Percentiles rank a stretch among this genome's conserved stretches.
Conservation (phyloP, 2,329 filamentous ascomycete species). For the Phaeomoniella chlamydospora region DNA sequence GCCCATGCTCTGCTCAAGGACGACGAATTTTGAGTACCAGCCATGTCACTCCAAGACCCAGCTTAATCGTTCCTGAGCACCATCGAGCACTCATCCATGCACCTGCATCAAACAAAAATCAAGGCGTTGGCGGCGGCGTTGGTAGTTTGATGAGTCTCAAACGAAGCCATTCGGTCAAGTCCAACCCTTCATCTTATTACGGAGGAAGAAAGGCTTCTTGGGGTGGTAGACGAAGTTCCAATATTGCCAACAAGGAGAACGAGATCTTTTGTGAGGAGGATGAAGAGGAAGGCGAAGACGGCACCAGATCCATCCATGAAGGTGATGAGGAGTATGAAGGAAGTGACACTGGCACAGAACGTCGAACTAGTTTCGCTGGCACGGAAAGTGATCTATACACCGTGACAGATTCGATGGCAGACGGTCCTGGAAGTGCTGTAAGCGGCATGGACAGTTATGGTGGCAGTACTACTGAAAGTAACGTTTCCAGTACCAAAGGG, state of each 20-base stretch:
- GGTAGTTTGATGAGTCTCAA: conserved; percentile 45
- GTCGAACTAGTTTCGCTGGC: conserved; percentile 26
- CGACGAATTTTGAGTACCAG: conserved; percentile 81
- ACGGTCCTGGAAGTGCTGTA: conserved; percentile 22
- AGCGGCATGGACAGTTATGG: conserved; percentile 19
- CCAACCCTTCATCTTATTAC: conserved; percentile 31
- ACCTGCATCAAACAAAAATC: conserved; percentile 13
- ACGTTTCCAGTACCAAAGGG: conserved; percentile 15
- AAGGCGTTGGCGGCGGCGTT: conserved; percentile 13
- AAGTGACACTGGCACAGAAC: conserved; percentile 36
- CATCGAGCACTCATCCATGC: conserved; percentile 16
- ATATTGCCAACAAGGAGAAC: conserved; percentile 44
- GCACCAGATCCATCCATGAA: no score
- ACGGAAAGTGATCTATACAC: conserved; percentile 12
- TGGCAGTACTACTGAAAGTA: conserved; percentile 23
- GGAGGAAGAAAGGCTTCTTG: conserved; percentile 55
- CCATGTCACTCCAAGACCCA: conserved; percentile 55
- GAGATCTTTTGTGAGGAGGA: conserved; percentile 45
- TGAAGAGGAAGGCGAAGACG: no score
- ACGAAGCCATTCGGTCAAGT: conserved; percentile 65
- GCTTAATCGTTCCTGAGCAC: conserved; percentile 1
- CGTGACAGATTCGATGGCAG: conserved; percentile 25
- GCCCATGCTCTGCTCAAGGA: conserved; percentile 36
- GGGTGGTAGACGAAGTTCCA: conserved; percentile 34
- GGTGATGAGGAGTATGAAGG: conserved; percentile 23